These are phyloP conservation scores for Calonectria hongkongensis DNA, from an alignment of 2,329 filamentous ascomycete genomes.

Conservation along the genomic window DNA sequence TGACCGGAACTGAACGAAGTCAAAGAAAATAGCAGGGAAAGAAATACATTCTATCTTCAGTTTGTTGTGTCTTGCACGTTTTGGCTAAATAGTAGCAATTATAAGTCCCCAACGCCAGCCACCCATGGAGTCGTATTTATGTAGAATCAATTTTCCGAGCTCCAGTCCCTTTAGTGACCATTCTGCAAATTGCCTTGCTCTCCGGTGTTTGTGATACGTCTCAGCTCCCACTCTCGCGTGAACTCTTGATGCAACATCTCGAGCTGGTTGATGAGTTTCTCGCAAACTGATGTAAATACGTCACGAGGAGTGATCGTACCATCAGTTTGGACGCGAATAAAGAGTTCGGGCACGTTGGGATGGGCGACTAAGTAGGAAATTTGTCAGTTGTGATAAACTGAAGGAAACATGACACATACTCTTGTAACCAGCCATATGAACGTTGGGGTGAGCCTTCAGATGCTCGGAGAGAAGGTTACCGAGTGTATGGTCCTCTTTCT, in stretches of 20 bases:
- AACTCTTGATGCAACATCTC: conserved; percentile 89
- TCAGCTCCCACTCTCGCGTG: conserved; percentile 92
- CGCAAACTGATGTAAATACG: conserved; percentile 86
- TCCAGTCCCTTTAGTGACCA: conserved; percentile 54
- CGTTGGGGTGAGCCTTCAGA: conserved; percentile 87
- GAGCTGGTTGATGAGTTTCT: conserved; percentile 87
- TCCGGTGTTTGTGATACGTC: conserved; percentile 85
- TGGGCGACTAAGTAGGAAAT: conserved; percentile 67
- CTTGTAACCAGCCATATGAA: conserved; percentile 95
- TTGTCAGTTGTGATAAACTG: not conserved
- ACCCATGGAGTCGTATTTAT: conserved; percentile 45
- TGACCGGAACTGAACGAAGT: conserved; percentile 26
- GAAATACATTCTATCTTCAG: conserved; percentile 45
- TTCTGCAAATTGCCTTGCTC: conserved; percentile 71
- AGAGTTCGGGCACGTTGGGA: conserved; percentile 76
- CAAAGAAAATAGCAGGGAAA: conserved; percentile 33
- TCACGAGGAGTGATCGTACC: conserved; percentile 92
- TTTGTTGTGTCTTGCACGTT: conserved; percentile 41
- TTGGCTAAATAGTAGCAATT: conserved; percentile 50
- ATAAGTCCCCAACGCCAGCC: conserved; percentile 54
- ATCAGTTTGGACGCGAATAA: conserved; percentile 92
- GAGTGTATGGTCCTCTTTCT: conserved; percentile 97
- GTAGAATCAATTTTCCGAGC: conserved; percentile 38
- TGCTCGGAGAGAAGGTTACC: conserved; percentile 92
- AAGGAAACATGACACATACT: conserved; percentile 67